phyloP scores from a whole-genome alignment of 2,329 filamentous ascomycete species.

The Bipolaris victoriae region DNA sequence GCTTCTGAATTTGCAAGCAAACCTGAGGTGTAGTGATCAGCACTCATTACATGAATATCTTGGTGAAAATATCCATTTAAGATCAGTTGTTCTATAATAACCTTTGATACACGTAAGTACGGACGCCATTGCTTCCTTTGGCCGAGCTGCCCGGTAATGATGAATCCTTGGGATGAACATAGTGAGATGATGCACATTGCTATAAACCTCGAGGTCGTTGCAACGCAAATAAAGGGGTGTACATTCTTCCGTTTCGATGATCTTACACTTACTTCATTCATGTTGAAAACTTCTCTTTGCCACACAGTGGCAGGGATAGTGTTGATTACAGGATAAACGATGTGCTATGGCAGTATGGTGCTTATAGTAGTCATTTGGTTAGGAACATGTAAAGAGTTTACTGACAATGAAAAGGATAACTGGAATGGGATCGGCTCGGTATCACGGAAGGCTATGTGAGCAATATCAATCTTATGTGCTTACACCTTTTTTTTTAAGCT shows the following conservation, averaged over 20 bases:
- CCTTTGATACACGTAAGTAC: conserved; percentile 42
- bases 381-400: not conserved
- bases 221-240: conserved; percentile 59
- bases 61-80: too few relatives aligned
- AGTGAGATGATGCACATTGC: not conserved
- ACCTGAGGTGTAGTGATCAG: too few relatives aligned
- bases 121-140: conserved; percentile 63
- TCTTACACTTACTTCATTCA: conserved; percentile 6
- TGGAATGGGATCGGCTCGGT: not conserved
- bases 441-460: not conserved
- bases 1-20: too few relatives aligned
- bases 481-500: not conserved
- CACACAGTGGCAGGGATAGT: conserved; percentile 12
- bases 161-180: conserved; percentile 9
- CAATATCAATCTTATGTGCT: not conserved
- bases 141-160: conserved; percentile 65
- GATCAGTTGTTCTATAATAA: too few relatives aligned
- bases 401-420: not conserved
- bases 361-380: conserved; percentile 10
- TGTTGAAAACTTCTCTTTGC: conserved; percentile 15
- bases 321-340: conserved; percentile 19
- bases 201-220: conserved; percentile 57
- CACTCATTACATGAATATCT: too few relatives aligned
- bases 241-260: conserved; percentile 8
- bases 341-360: conserved; percentile 19